Base-by-base conservation (phyloP, 805 yeast species). In the Barnettozyma botsteinii region DNA sequence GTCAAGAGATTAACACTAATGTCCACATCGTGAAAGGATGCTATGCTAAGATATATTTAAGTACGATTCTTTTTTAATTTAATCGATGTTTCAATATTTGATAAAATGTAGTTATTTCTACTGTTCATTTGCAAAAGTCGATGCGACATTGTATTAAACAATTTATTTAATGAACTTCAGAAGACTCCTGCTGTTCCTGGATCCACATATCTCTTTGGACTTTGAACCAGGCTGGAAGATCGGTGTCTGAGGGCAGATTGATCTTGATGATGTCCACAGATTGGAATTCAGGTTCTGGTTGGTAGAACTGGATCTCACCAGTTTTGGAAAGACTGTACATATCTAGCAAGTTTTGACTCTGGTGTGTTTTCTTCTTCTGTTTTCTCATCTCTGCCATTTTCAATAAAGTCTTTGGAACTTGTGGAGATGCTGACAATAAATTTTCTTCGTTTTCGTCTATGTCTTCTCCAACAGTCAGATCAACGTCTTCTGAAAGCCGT, bases 191-290 rank as follows among this genome's bases (percentile, higher is more conserved):
- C 6, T 22, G 32, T 15, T 45, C 69, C 34, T 59, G 61, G 49
- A 82, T 88, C 94, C 91, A 85, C 39, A 65, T 53, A 45, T 77
- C 73, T 43, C 89, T 59, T 42, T 83, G 84, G 23, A 63, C 59
- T 17, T 65, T 65, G 51, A 85, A 85, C 96, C 96, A 87, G 2
- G 56, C 64, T 0, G 95, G 95, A n/a, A 87, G 65, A 30, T 70
- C 65, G 11, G 67, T 60, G 37, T 79, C 87, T 8, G 70, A 64
- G 0, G 95, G 95, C 7, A 67, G 49, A 14, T 51, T 51, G 8
- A 67, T 49, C 17, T 40, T 38, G 15, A 56, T 51, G 3, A 41
- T 15, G 2, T 49, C 52, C 9, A 48, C 50, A 8, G 38, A 37
- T 24, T 42, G 43, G 38, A 52, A 53, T n/a, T 38, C 42, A 1